Evolutionary conservation across 2,329 filamentous ascomycete species (phyloP).

Genomic region (Neonectria punicea): DNA sequence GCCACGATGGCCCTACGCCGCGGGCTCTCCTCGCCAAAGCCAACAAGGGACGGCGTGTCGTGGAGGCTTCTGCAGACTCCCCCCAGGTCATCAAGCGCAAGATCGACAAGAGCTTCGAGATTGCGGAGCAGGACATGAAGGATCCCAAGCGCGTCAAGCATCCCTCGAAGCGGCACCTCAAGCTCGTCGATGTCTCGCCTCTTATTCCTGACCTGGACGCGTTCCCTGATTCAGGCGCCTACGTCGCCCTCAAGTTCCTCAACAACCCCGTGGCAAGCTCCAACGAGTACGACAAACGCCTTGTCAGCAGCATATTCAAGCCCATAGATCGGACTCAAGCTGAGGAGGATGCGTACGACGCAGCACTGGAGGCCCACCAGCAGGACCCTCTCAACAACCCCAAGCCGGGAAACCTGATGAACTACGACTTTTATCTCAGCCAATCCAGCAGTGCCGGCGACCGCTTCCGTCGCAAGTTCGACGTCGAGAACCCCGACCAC

Average conservation of each 20-base stretch:
- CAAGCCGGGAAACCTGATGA: slow-evolving; percentile 67
- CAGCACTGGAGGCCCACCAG: slow-evolving; percentile 64
- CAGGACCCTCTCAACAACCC: slow-evolving; percentile 66
- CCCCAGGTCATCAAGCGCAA: slow-evolving; percentile 74
- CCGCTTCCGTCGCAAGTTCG: slow-evolving; percentile 70
- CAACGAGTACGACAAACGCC: slow-evolving; percentile 66
- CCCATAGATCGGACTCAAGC: slow-evolving; percentile 66
- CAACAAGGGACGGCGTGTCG: slow-evolving; percentile 56
- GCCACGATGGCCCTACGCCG: slow-evolving; percentile 57
- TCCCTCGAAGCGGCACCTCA: slow-evolving; percentile 67
- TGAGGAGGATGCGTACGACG: slow-evolving; percentile 63
- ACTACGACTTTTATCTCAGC: slow-evolving; percentile 75
- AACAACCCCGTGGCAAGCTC: slow-evolving; percentile 68
- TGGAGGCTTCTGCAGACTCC: slow-evolving; percentile 68
- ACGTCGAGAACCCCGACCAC: slow-evolving; percentile 64
- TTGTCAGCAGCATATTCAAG: slow-evolving; percentile 70
- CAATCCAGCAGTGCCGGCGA: slow-evolving; percentile 59
- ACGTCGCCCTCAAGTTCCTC: slow-evolving; percentile 75
- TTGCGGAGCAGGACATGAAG: slow-evolving; percentile 64
- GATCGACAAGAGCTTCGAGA: slow-evolving; percentile 71
- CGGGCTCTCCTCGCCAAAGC: slow-evolving; percentile 49
- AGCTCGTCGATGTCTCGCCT: slow-evolving; percentile 68
- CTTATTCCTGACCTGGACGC: slow-evolving; percentile 73
- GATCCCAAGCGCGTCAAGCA: slow-evolving; percentile 66
- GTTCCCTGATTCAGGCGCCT: slow-evolving; percentile 76